Evolutionary conservation across 1,284 basidiomycete genomes (phyloP).

Genomic region (Ganoderma sinense): DNA sequence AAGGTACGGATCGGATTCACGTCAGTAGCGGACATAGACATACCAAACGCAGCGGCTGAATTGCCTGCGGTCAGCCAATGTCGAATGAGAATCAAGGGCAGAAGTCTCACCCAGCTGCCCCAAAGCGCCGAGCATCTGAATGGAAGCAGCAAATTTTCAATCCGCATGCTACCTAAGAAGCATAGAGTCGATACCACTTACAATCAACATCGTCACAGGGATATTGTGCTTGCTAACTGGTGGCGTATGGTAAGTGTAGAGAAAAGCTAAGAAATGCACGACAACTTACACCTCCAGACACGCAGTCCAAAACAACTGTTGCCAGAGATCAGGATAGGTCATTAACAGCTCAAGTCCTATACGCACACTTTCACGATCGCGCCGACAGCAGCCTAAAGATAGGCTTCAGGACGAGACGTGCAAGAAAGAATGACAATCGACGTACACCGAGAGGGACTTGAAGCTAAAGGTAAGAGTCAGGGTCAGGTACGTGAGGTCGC

Average conservation of each 20-base stretch:
- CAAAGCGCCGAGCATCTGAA: slow-evolving; percentile 28
- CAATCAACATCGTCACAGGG: slow-evolving; percentile 61
- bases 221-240: slow-evolving; percentile 69
- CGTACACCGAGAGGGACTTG: slow-evolving; percentile 67
- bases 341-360: slow-evolving; percentile 1
- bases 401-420: slow-evolving; percentile 12
- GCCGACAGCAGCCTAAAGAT: slow-evolving; percentile 58
- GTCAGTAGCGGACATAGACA: not conserved
- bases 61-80: slow-evolving; percentile 1
- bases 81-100: not conserved
- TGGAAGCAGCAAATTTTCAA: slow-evolving; percentile 5
- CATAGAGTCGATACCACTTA: slow-evolving; percentile 43
- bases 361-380: slow-evolving; percentile 67
- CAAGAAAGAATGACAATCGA: slow-evolving; percentile 14
- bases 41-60: slow-evolving; percentile 27
- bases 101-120: slow-evolving; percentile 23
- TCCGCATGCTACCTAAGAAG: not conserved
- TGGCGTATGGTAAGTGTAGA: slow-evolving; percentile 6
- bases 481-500: slow-evolving; percentile 3
- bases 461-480: slow-evolving; percentile 45
- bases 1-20: not conserved
- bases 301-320: slow-evolving; percentile 68
- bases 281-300: slow-evolving; percentile 71
- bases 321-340: not conserved
- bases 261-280: not conserved